These are phyloP conservation scores for Suillus paluster DNA, from an alignment of 768 basidiomycete genomes.

Conservation along the genomic window DNA sequence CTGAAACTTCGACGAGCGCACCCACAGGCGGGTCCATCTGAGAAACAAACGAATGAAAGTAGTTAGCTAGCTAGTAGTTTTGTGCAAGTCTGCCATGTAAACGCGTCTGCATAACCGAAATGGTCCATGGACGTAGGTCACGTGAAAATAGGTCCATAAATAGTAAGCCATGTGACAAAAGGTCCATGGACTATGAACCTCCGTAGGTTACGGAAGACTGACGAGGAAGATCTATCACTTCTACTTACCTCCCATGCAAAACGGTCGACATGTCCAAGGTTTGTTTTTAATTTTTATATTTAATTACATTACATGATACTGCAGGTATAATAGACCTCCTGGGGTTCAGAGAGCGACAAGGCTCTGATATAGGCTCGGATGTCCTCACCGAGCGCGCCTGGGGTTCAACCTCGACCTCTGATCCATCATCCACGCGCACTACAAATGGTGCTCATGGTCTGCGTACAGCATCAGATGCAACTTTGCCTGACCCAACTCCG, in stretches of 20 bases:
- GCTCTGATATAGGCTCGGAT: slow-evolving; percentile 49
- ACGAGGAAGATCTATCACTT: background rate
- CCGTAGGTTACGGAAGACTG: background rate
- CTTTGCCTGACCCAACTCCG: slow-evolving; percentile 52
- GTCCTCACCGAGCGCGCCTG: slow-evolving; percentile 58
- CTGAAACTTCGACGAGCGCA: slow-evolving; percentile 77
- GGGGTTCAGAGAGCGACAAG: slow-evolving; percentile 20
- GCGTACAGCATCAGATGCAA: slow-evolving; percentile 50
- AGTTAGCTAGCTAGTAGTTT: background rate
- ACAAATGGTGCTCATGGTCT: slow-evolving; percentile 38
- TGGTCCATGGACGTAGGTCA: background rate
- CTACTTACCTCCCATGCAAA: slow-evolving; percentile 27
- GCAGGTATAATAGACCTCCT: slow-evolving; percentile 25
- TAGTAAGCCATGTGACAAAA: too few relatives aligned
- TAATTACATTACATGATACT: slow-evolving; percentile 12
- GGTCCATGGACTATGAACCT: background rate
- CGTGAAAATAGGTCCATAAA: too few relatives aligned
- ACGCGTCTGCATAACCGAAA: background rate
- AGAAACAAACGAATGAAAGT: slow-evolving; percentile 3
- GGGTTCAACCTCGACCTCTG: slow-evolving; percentile 52
- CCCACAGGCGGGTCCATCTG: slow-evolving; percentile 56
- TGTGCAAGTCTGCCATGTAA: background rate
- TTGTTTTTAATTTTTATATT: slow-evolving; percentile 8
- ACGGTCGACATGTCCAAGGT: slow-evolving; percentile 33
- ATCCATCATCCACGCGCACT: slow-evolving; percentile 48